Conservation (phyloP, 2,329 filamentous ascomycete species). For the Paraconiothyrium brasiliense region DNA sequence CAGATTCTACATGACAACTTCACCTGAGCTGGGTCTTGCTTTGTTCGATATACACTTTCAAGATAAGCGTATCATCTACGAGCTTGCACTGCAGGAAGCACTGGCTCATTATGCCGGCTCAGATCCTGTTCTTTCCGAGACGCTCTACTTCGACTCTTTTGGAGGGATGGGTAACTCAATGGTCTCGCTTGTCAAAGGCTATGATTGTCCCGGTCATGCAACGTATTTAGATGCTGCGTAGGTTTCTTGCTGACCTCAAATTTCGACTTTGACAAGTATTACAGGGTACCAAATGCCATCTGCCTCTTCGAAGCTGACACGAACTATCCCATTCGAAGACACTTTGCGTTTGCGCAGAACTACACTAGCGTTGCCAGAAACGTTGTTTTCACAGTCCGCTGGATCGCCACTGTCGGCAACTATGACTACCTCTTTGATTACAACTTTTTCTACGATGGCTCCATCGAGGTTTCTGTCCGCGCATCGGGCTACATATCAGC, state of each 20-base stretch:
- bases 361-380: slow-evolving; percentile 46
- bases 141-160: slow-evolving; percentile 59
- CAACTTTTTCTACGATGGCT: slow-evolving; percentile 39
- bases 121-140: slow-evolving; percentile 59
- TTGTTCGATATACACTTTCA: slow-evolving; percentile 65
- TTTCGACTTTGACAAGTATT: background rate
- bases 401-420: slow-evolving; percentile 59
- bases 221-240: slow-evolving; percentile 59
- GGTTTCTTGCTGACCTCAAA: background rate
- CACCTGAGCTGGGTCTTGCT: slow-evolving; percentile 58
- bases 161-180: slow-evolving; percentile 60
- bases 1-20: slow-evolving; percentile 62
- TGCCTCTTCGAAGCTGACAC: slow-evolving; percentile 52
- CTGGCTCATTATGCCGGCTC: slow-evolving; percentile 62
- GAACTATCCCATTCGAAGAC: slow-evolving; percentile 45
- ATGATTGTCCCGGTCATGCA: slow-evolving; percentile 63
- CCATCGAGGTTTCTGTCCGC: slow-evolving; percentile 35
- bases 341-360: slow-evolving; percentile 26
- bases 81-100: slow-evolving; percentile 65
- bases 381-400: slow-evolving; percentile 55
- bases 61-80: slow-evolving; percentile 65
- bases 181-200: slow-evolving; percentile 56
- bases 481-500: slow-evolving; percentile 42
- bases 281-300: slow-evolving; percentile 56
- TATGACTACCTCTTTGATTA: slow-evolving; percentile 43